Evolutionary conservation across 352 stramenopile species (phyloP).

Genomic region (Phytopythium oedochilum): DNA sequence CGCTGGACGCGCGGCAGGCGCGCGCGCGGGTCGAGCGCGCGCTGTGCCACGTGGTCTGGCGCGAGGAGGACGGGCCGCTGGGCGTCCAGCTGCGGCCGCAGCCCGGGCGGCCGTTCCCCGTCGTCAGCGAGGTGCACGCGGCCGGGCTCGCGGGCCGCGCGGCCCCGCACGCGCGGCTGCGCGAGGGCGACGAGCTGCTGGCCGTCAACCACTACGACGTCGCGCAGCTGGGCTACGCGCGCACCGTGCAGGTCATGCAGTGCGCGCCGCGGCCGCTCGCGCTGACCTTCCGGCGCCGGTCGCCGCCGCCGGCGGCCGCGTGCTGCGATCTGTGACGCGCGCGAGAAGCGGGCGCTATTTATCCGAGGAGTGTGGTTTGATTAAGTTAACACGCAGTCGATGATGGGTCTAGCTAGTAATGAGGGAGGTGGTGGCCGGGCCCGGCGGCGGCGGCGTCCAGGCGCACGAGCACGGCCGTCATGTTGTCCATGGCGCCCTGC

Average conservation of each 20-base stretch:
- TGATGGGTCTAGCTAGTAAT: too few relatives aligned
- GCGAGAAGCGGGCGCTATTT: not conserved
- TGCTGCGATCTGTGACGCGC: conserved; percentile 38
- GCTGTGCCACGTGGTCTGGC: conserved; percentile 63
- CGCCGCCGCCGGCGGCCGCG: conserved; percentile 20
- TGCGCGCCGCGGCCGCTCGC: conserved; percentile 62
- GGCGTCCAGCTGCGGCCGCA: conserved; percentile 54
- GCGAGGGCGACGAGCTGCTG: conserved; percentile 47
- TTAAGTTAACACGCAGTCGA: not conserved
- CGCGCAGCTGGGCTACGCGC: conserved; percentile 46
- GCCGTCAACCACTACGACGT: conserved; percentile 75
- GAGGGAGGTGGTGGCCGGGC: too few relatives aligned
- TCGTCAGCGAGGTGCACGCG: conserved; percentile 32
- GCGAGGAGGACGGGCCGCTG: conserved; percentile 55
- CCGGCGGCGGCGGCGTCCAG: too few relatives aligned
- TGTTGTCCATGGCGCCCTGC: conserved; percentile 76
- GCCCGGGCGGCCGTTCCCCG: conserved; percentile 45
- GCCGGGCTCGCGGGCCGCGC: conserved; percentile 20
- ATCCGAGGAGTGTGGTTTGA: not conserved
- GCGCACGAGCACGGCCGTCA: conserved; percentile 75
- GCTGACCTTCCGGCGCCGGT: conserved; percentile 56
- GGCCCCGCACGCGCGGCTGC: conserved; percentile 19
- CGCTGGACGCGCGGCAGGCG: conserved; percentile 20
- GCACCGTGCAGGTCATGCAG: conserved; percentile 53
- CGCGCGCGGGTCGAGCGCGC: conserved; percentile 51